Evolutionary conservation across 345 rosid species (phyloP), one percentile per base, ranked within the genome.

Genomic region (Gossypium sturtianum): DNA sequence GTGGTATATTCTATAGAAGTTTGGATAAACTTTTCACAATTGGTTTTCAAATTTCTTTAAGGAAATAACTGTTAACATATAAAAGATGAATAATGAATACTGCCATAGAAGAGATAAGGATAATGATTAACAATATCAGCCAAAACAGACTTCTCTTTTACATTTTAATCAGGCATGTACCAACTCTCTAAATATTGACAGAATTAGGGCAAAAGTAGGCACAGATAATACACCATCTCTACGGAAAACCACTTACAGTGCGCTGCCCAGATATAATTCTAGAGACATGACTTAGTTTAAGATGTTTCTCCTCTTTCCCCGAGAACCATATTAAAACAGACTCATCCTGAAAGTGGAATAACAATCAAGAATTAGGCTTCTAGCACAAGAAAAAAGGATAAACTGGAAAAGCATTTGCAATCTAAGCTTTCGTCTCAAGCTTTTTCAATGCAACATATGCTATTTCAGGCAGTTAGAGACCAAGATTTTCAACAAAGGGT

Each of bases 321-420:
- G 94, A 93, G 79, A 90, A 87, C 99, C 99, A 95, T 87, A 91
- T 95, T 82, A 95, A 88, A 84, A 90, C 89, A 75, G 97, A 88
- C 80, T 88, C 99, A 57, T 95, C 99, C 99, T 93, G 98, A 77
- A 85, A 82, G 64, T 54, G 77, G 77, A 60, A 70, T 76, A 27
- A 76, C 65, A 80, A 71, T 65, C 54, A 73, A 45, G 48, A 20
- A 72, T 29, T 43, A 72, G 74, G 67, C 23, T 66, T 64, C 16
- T 9, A 61, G 20, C 60, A 48, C 29, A 5, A 44, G 75, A 56
- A 43, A 29, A 73, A 49, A 27, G 13, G 58, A 49, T 67, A 48
- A 67, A 67, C 3, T 23, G 57, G 49, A 67, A 48, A 67, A 25
- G 22, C 29, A 22, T 19, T 56, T 56, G 12, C 25, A 56, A 19